Evolutionary conservation across 176 grass and related monocot species (phyloP), one percentile per base, ranked within the genome.

Genomic region (Oryza meridionalis): DNA sequence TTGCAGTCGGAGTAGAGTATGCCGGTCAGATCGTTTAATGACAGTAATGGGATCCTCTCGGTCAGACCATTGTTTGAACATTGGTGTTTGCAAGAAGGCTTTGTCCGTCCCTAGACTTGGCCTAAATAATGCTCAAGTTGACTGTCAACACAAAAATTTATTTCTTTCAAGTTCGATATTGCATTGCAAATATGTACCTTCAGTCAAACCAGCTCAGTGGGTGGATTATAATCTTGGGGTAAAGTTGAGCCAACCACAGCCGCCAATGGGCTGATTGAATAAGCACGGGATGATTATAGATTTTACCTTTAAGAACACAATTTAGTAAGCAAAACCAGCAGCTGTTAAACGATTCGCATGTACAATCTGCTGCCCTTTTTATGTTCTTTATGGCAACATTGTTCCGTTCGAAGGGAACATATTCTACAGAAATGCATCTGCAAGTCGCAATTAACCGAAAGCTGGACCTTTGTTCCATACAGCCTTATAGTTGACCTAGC

Each of bases 401-500:
- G 64, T 76, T 81, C 71, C n/a, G 11, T 24, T 50, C 40, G 4
- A 53, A 58, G 4, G 45, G 77, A 6, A 13, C 43, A 76, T 15
- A 79, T 72, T 31, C 65, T 25, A 45, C 45, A 58, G 17, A 58
- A 58, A 58, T 21, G 53, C 19, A 75, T 75, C n/a, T 71, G 49
- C 4, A 17, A 9, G 79, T 83, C 59, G 7, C 17, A 33, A 66
- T 27, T 53, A 21, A 55, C 53, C 44, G 50, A 65, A 74, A 35
- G 81, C 4, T 47, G 44, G 38, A 58, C 0, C 44, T 75, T 75
- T 31, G 69, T 80, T 84, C 63, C 8, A 14, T 15, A 15, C 32
- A 46, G 44, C 53, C 33, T 49, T 14, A 68, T 26, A 81, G 77
- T 89, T 70, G 77, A 84, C 87, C 72, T 6, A 0, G 35, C 25